Evolutionary conservation across 2,329 filamentous ascomycete species (phyloP), one percentile per base, ranked within the genome.

Genomic region (Aspergillus pseudoviridinutans): DNA sequence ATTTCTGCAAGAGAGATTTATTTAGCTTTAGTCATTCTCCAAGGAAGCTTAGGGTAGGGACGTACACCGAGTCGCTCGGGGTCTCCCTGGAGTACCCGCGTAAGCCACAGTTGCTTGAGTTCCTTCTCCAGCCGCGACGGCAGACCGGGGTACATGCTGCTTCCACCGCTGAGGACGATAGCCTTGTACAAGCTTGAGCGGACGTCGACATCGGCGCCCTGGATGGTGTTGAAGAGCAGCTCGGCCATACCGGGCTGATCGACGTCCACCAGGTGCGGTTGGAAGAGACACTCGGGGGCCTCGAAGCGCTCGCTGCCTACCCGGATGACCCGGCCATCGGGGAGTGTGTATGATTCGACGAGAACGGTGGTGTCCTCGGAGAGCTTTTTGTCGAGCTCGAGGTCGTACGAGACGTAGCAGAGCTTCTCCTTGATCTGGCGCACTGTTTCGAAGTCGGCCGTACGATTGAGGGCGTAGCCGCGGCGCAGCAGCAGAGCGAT

Each of bases 381-480:
- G 63, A 99, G 86, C 66, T 90, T 87, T 80, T 97, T 92, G 81
- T 99, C 94, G 55, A 99, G 83, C 77, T 96, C 92, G 57, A 99
- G 85, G 75, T 99, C 94, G 81, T 97, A 99, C 12, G 92, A 97
- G 57, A 99, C 93, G 75, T 99, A 99, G 83, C 94, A 97, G 53
- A 99, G 89, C 83, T 99, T 99, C 83, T 99, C 94, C 81, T 99
- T 99, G 81, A 99, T 97, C 76, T 97, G 93, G 61, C 94, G 90
- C 56, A 99, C 94, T 3, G 94, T 99, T 78, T 99, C 94, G 76
- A 99, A 99, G 76, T 99, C 94, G 73, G 94, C 94, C 12, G 94
- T 99, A 74, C 94, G 87, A 85, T 99, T 99, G 61, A 99, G 86
- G 38, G 94, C 92, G 76, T 99, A 99, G 49, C 94, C 94, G 66